Evolutionary conservation across 1,284 basidiomycete species (phyloP), one percentile per base, ranked within the genome.

Genomic region (Meripilus lineatus): DNA sequence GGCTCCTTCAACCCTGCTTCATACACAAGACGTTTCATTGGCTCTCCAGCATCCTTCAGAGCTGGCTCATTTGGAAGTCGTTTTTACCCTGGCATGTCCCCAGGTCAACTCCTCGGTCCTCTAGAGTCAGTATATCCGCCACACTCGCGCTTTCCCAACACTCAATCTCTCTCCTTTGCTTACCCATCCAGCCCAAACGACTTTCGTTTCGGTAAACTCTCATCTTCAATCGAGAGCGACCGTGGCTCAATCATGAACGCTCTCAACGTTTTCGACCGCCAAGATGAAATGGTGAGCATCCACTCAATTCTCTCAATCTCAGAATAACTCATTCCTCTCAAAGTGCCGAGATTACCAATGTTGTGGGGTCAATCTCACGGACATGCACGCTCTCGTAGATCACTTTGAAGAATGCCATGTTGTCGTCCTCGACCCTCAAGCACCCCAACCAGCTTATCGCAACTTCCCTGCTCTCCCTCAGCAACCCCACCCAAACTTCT

Each of bases 341-440:
- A 43, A 84, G 74, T 89, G 85, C 64, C 80, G 84, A 46, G 83
- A 92, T 59, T 93, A 89, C 65, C 80, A 81, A 1, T 93, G 89
- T 66, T 93, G 89, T 57, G 89, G 87, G 10, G 68, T 84, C 32
- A 77, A 85, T 49, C 75, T 92, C 17, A 77, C 77, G 37, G 89
- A 92, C 61, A 76, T 93, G 6, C 89, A 93, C 55, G 88, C 85
- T 1, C 79, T 92, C 20, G 74, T 92, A 4, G 88, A 92, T 63
- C 89, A 92, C 58, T 91, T 92, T 53, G 89, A 92, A 57, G 82
- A 89, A 48, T 79, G 81, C 36, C 89, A 92, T 61, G 85, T 91
- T 55, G 72, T 85, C 48, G 77, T 87, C 44, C 60, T 83, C 38
- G 82, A 87, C 60, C 77, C 74, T n/a, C 70, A 70, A 47, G 62